A percentile compares a stretch with the other conserved stretches of the same genome.
These are phyloP conservation scores for Zygosaccharomyces rouxii DNA, from an alignment of 805 yeast genomes.

Conservation along the genomic window DNA sequence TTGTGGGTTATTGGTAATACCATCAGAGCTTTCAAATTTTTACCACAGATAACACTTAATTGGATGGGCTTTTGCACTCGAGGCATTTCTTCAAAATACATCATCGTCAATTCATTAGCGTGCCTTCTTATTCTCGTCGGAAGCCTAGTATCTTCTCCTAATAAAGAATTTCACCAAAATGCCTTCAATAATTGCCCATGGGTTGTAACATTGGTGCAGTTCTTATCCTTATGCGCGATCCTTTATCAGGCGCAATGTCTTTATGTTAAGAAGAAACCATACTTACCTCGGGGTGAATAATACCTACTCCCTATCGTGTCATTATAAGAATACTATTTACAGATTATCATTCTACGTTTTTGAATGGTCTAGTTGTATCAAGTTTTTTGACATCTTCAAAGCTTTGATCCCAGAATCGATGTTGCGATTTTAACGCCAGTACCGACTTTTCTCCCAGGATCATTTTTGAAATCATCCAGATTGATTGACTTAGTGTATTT, in stretches of 20 bases:
- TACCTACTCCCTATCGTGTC: background rate
- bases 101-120: constrained; percentile 13
- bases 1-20: constrained; percentile 38
- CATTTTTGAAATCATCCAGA: constrained; percentile 56
- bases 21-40: constrained; percentile 25
- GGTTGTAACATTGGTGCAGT: constrained; percentile 16
- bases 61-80: constrained; percentile 36
- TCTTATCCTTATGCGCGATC: constrained; percentile 16
- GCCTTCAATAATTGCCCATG: constrained; percentile 28
- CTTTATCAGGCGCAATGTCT: constrained; percentile 28
- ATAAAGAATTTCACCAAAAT: constrained; percentile 14
- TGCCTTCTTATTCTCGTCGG: constrained; percentile 8
- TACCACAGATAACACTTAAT: constrained; percentile 43
- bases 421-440: constrained; percentile 64
- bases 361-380: background rate
- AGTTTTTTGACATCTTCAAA: constrained; percentile 19
- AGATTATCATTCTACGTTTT: background rate
- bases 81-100: constrained; percentile 30
- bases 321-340: background rate
- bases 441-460: constrained; percentile 57
- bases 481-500: constrained; percentile 48
- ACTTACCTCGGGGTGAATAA: constrained; percentile 17
- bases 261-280: constrained; percentile 22
- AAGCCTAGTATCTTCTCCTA: background rate
- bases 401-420: constrained; percentile 53